Evolutionary conservation across 1,139 yeast genomes (phyloP).

Genomic region (Candida sp.): DNA sequence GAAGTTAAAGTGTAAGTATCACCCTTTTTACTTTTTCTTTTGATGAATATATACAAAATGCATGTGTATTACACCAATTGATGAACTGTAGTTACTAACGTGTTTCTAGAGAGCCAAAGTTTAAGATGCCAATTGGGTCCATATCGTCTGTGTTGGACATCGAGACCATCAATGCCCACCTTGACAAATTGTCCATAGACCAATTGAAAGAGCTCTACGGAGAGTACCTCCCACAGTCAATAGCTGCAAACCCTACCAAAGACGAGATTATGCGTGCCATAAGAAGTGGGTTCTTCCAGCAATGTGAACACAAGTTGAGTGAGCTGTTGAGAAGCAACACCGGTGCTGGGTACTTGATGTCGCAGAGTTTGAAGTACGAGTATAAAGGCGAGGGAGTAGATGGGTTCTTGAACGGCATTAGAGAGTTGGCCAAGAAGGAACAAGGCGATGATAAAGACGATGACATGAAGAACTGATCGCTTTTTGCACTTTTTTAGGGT

Average conservation of each 20-base stretch:
- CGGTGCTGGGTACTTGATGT: conserved; percentile 58
- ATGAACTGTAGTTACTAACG: conserved; percentile 5
- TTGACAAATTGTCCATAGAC: conserved; percentile 38
- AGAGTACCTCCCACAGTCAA: conserved; percentile 47
- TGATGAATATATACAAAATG: neutral
- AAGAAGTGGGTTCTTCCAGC: conserved; percentile 58
- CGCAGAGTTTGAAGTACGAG: conserved; percentile 53
- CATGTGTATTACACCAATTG: neutral
- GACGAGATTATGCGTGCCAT: conserved; percentile 48
- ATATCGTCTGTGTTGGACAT: conserved; percentile 47
- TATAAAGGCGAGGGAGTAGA: conserved; percentile 66
- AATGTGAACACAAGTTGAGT: conserved; percentile 48
- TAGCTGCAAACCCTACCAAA: conserved; percentile 37
- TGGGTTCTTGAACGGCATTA: conserved; percentile 54
- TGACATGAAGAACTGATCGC: conserved; percentile 9
- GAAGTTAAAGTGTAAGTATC: conserved; percentile 23
- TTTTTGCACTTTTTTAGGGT: too few relatives aligned
- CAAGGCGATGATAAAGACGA: conserved; percentile 11
- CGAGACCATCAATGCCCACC: conserved; percentile 39
- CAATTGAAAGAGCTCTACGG: conserved; percentile 40
- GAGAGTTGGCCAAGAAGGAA: conserved; percentile 33
- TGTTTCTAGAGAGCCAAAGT: conserved; percentile 4
- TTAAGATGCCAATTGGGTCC: conserved; percentile 26
- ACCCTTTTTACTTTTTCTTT: too few relatives aligned
- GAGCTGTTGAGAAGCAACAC: conserved; percentile 39